A percentile compares a stretch with the other conserved stretches of the same genome.
Evolutionary conservation across 441 rosid species (phyloP).

Genomic region (Gossypium gossypioides): DNA sequence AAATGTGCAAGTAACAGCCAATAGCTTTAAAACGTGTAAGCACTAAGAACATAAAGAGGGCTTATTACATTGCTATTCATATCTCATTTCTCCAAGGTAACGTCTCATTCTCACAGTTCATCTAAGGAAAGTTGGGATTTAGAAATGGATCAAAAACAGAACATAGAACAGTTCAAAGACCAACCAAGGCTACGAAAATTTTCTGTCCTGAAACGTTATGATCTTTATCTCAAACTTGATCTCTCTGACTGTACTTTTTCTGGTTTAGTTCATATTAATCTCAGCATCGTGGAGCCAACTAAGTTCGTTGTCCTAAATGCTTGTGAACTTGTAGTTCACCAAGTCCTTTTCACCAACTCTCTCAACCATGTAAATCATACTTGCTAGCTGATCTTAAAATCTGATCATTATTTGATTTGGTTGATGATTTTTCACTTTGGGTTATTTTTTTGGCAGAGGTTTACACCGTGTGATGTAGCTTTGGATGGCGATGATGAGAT

Average conservation of each 20-base stretch:
- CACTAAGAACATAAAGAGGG: not conserved
- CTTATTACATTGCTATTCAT: not conserved
- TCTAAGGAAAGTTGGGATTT: not conserved
- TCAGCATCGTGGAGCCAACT: constrained; percentile 47
- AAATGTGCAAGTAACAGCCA: not conserved
- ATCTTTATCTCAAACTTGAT: constrained; percentile 61
- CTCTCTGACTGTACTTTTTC: constrained; percentile 57
- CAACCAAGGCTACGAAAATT: constrained; percentile 79
- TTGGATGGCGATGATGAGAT: constrained; percentile 32
- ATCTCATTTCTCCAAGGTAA: not conserved
- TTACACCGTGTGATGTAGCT: constrained; percentile 21
- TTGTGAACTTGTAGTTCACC: constrained; percentile 51
- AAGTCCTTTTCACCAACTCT: constrained; percentile 43
- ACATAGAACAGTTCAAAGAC: constrained; percentile 75
- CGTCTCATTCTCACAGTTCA: not conserved
- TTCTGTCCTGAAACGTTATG: constrained; percentile 70
- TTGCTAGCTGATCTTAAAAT: not conserved
- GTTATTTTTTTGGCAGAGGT: constrained; percentile 12
- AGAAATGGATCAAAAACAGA: not conserved
- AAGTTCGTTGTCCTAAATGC: constrained; percentile 78
- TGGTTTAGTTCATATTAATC: constrained; percentile 47
- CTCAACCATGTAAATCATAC: not conserved
- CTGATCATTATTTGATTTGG: not conserved
- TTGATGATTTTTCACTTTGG: not conserved
- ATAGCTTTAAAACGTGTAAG: not conserved